These are phyloP conservation scores for Cyberlindnera amylophila DNA, from an alignment of 805 yeast genomes.

Conservation along the genomic window DNA sequence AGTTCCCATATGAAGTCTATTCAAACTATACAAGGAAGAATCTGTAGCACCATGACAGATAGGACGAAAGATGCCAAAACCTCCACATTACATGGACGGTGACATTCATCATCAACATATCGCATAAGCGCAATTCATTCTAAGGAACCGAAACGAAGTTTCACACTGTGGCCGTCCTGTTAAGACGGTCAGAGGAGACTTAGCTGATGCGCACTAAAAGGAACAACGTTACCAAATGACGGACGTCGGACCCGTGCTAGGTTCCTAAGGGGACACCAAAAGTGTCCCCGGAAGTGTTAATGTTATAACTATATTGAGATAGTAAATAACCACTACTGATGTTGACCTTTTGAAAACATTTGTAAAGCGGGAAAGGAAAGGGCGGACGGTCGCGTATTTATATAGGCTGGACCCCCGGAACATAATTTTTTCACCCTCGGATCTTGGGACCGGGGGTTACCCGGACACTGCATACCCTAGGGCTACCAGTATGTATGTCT, in stretches of 20 bases:
- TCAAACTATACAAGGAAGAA: slow-evolving; percentile 6
- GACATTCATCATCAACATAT: slow-evolving; percentile 20
- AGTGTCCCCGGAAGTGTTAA: slow-evolving; percentile 29
- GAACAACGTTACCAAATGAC: slow-evolving; percentile 26
- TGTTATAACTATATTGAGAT: slow-evolving; percentile 59
- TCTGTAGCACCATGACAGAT: slow-evolving; percentile 28
- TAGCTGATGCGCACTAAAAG: slow-evolving; percentile 50
- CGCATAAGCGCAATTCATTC: slow-evolving; percentile 35
- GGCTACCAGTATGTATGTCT: not conserved
- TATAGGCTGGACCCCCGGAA: slow-evolving; percentile 16
- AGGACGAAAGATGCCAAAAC: slow-evolving; percentile 24
- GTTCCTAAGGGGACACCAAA: slow-evolving; percentile 26
- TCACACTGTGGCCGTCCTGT: slow-evolving; percentile 66
- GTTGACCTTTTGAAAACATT: slow-evolving; percentile 37
- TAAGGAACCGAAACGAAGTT: slow-evolving; percentile 78
- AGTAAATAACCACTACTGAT: slow-evolving; percentile 80
- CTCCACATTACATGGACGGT: slow-evolving; percentile 22
- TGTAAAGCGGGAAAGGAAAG: not conserved
- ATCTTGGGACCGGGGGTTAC: slow-evolving; percentile 6
- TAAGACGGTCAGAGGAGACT: slow-evolving; percentile 64
- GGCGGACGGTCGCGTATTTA: slow-evolving; percentile 30
- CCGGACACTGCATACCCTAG: slow-evolving; percentile 16
- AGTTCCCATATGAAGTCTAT: not conserved
- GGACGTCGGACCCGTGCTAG: slow-evolving; percentile 26
- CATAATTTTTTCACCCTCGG: slow-evolving; percentile 1